Conservation (phyloP, 805 yeast genomes). For the Metschnikowia peoriensis region DNA sequence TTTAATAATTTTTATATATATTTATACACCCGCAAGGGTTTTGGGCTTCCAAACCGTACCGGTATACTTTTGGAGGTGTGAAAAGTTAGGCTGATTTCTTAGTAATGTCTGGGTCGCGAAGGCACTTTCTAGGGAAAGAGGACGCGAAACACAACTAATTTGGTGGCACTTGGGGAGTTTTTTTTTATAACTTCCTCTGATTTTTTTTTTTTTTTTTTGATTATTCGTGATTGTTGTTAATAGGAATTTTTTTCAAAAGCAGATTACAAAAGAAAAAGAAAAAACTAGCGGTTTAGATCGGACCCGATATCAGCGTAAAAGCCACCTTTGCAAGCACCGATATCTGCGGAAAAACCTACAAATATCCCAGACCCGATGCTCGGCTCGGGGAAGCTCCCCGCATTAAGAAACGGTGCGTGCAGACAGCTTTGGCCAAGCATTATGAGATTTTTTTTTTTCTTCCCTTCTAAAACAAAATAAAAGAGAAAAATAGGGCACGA, state of each 20-base stretch:
- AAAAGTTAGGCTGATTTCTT: not conserved
- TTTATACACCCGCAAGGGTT: not conserved
- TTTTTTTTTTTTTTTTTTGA: too few relatives aligned
- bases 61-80: not conserved
- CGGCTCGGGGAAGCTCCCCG: not conserved
- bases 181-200: not conserved
- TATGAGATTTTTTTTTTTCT: not conserved
- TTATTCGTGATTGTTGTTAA: too few relatives aligned
- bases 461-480: not conserved
- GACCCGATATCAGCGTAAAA: not conserved
- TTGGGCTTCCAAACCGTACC: not conserved
- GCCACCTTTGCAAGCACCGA: not conserved
- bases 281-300: not conserved
- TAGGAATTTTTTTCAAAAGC: not conserved
- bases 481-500: too few relatives aligned
- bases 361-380: not conserved
- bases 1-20: too few relatives aligned
- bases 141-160: not conserved
- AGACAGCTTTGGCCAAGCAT: not conserved
- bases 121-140: not conserved
- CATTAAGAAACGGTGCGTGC: not conserved
- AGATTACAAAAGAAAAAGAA: not conserved
- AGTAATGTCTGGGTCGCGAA: not conserved
- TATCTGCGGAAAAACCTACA: not conserved
- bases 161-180: too few relatives aligned